Percentiles rank a stretch among this genome's conserved stretches.
phyloP scores from a whole-genome alignment of 805 yeast species.

The Metschnikowia gruessii region DNA sequence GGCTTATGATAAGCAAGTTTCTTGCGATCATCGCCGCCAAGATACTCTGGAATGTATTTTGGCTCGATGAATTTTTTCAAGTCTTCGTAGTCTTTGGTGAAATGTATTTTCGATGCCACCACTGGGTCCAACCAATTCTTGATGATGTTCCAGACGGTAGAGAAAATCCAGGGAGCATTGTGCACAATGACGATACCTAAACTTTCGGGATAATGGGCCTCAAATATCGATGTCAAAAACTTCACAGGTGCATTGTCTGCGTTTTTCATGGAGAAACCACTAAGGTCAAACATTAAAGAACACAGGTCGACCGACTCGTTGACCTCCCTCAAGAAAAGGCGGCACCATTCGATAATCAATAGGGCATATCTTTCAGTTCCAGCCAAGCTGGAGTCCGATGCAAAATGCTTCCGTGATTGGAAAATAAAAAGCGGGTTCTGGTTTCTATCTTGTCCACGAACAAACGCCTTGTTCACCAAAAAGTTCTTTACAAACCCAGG shows the following conservation, averaged over 20 bases:
- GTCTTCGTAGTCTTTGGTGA: slow-evolving; percentile 71
- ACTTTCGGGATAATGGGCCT: slow-evolving; percentile 95
- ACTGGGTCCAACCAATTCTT: slow-evolving; percentile 96
- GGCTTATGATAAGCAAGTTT: slow-evolving; percentile 65
- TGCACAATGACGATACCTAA: slow-evolving; percentile 81
- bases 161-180: slow-evolving; percentile 96
- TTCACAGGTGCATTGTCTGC: slow-evolving; percentile 93
- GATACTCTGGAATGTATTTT: slow-evolving; percentile 58
- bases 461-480: slow-evolving; percentile 64
- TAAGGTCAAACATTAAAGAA: slow-evolving; percentile 79
- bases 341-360: slow-evolving; percentile 64
- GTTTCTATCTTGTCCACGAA: slow-evolving; percentile 69
- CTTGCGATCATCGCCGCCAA: slow-evolving; percentile 71
- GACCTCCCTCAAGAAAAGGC: slow-evolving; percentile 50
- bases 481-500: slow-evolving; percentile 54
- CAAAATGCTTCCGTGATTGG: slow-evolving; percentile 69
- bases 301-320: slow-evolving; percentile 77
- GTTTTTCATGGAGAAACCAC: slow-evolving; percentile 82
- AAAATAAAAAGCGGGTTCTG: slow-evolving; percentile 80
- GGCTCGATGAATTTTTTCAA: slow-evolving; percentile 58
- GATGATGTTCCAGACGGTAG: slow-evolving; percentile 90
- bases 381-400: slow-evolving; percentile 49
- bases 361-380: slow-evolving; percentile 77
- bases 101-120: slow-evolving; percentile 85
- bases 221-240: slow-evolving; percentile 83